Base-by-base conservation (phyloP, 306 rosid species). In the Rosa lucieae region DNA sequence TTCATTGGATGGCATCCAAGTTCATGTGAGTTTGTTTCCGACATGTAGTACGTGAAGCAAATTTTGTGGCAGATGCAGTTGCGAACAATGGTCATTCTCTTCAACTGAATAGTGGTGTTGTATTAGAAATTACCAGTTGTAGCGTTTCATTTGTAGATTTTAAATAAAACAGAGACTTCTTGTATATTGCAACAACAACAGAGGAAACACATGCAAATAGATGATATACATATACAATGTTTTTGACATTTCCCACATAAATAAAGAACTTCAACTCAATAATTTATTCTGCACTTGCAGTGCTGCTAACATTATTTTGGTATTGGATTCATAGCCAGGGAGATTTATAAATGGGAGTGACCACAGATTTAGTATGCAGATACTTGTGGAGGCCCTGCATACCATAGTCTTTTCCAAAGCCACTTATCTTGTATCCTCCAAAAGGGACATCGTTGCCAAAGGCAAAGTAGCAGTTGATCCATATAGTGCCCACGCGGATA, bases 391-490 rank as follows among this genome's bases (percentile, higher is more conserved):
- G 82, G 7, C 86, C 90, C 0, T 87, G 90, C 74, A 89, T 55
- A 51, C 99, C 98, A 35, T 14, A 76, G 20, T 92, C 99, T 81
- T 82, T 91, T n/a, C 99, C 99, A 65, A 92, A 92, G 3, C 99
- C 98, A 77, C 98, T 92, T 89, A 79, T 82, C 70, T 92, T 92
- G 47, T 85, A 92, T 1, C 99, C 99, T 58, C 99, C 99, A 21
- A 44, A 84, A 35, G 99, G 97, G 77, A 90, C 85, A 26, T 92
- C 94, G 2, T 29, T 10, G 8, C 87, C 99, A 10, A 90, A 75
- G 4, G 80, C 97, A 14, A 89, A 82, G 77, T 91, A 95, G 75
- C 99, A 95, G 17, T 95, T 91, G 18, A 95, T 85, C 98, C 99
- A 95, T 59, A 95, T 62, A 0, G 77, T 74, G 6, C 98, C 99